Evolutionary conservation across 441 rosid species (phyloP).

Genomic region (Rhodomyrtus psidioides): DNA sequence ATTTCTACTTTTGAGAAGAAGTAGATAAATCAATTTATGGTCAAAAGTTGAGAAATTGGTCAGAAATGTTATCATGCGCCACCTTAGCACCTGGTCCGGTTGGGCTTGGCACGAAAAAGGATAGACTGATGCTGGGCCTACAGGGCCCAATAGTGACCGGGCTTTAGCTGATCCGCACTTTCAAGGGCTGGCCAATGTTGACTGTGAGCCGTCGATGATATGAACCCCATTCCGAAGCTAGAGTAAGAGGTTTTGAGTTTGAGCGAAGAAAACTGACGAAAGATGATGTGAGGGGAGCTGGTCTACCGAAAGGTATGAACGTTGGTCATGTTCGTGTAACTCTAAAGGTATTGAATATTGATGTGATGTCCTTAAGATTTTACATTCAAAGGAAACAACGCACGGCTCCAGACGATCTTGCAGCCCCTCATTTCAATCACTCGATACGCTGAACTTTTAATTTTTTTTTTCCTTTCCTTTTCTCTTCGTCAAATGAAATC

Average conservation of each 20-base stretch:
- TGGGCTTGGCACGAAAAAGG: background rate
- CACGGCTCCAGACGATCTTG: background rate
- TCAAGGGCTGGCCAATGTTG: too few relatives aligned
- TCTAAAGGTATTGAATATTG: background rate
- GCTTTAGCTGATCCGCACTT: constrained; percentile 10
- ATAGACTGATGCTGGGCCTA: background rate
- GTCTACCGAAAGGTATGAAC: constrained; percentile 12
- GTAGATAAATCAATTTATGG: too few relatives aligned
- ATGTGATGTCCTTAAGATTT: background rate
- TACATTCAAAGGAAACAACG: background rate
- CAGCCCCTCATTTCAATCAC: background rate
- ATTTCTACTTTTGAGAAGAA: too few relatives aligned
- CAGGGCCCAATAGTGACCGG: background rate
- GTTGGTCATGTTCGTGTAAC: background rate
- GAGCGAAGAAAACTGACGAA: constrained; percentile 16
- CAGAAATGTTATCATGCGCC: too few relatives aligned
- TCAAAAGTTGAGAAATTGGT: too few relatives aligned
- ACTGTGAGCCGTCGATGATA: background rate
- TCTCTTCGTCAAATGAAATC: background rate
- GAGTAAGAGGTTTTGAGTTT: background rate
- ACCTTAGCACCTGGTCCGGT: background rate
- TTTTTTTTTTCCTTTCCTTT: too few relatives aligned
- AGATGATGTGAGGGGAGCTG: constrained; percentile 10
- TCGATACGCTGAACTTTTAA: background rate
- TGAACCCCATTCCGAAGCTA: constrained; percentile 4